These are phyloP conservation scores for Ascochyta viciae-villosae DNA, from an alignment of 2,329 filamentous ascomycete genomes.

Conservation along the genomic window DNA sequence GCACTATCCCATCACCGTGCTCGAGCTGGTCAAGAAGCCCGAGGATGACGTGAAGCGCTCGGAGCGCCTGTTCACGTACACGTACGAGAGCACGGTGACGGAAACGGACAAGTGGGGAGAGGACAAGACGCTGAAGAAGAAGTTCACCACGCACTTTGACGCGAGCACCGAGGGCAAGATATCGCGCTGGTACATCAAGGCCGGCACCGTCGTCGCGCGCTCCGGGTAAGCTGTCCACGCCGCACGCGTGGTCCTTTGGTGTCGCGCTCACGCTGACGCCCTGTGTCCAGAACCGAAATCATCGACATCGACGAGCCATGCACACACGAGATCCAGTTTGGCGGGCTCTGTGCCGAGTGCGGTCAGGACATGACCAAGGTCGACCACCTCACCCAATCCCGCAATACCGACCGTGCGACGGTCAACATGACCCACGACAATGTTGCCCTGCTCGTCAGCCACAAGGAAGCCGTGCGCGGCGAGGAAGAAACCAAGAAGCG, in stretches of 20 bases:
- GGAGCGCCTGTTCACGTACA: slow-evolving; percentile 84
- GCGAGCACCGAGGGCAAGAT: slow-evolving; percentile 83
- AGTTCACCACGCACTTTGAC: slow-evolving; percentile 80
- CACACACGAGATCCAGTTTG: slow-evolving; percentile 88
- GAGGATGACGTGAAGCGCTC: slow-evolving; percentile 79
- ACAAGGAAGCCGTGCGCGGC: slow-evolving; percentile 77
- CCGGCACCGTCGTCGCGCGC: slow-evolving; percentile 67
- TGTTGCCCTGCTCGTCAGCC: slow-evolving; percentile 83
- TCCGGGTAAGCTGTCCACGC: slow-evolving; percentile 44
- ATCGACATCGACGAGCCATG: slow-evolving; percentile 90
- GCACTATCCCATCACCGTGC: slow-evolving; percentile 93
- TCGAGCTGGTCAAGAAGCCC: slow-evolving; percentile 77
- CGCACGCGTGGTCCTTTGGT: neutral
- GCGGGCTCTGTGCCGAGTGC: slow-evolving; percentile 88
- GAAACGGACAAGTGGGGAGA: slow-evolving; percentile 76
- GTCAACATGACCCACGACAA: slow-evolving; percentile 97
- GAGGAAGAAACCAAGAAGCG: slow-evolving; percentile 88
- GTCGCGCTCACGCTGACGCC: slow-evolving; percentile 11
- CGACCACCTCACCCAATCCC: slow-evolving; percentile 80
- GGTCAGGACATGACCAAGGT: slow-evolving; percentile 95
- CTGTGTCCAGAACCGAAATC: slow-evolving; percentile 57
- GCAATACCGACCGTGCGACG: slow-evolving; percentile 83
- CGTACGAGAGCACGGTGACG: slow-evolving; percentile 76
- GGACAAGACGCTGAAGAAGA: slow-evolving; percentile 70
- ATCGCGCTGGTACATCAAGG: slow-evolving; percentile 74